Evolutionary conservation across 148 eudicot species (phyloP), one percentile per base, ranked within the genome.

Genomic region (Persicaria maculosa): DNA sequence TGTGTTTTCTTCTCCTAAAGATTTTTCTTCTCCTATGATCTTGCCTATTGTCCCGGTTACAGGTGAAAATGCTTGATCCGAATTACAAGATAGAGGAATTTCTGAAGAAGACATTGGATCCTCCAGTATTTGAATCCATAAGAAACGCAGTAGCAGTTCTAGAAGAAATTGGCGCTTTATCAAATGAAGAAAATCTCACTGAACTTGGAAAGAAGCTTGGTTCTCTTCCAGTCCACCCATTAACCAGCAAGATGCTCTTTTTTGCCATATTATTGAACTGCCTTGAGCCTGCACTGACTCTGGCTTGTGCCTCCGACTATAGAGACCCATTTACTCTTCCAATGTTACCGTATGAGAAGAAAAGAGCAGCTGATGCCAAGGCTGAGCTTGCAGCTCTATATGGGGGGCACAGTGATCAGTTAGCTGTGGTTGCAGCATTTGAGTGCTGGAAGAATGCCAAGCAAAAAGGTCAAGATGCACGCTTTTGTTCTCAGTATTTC

Each of bases 221-320:
- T 70, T 79, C 80, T 54, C 83, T 96, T 20, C 99, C 99, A 4
- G 97, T 96, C 74, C 97, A 96, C 81, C 99, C 99, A 5, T 62
- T 82, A 68, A 86, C 83, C 43, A 82, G 99, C 97, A 96, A 85
- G 88, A 96, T 96, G 99, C 89, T 96, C 58, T 84, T 92, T 77
- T 77, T 90, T 77, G 87, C 91, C 55, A 89, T 90, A 79, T 77
- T 93, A 73, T 47, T 96, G 80, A 88, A 89, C 73, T 96, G 99
- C 76, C 91, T 96, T 78, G 97, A 89, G 70, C 99, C 99, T 6
- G 99, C 99, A 70, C 79, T 96, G 80, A 96, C 99, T 65, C 83
- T 92, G 76, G 99, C 99, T 50, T 96, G 99, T 79, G 94, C 97
- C 20, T 79, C 92, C 75, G 93, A 89, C 71, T 87, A 75, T 74